Conservation (phyloP, 192 early-diverging fungal genomes). For the Backusella tuberculispora region DNA sequence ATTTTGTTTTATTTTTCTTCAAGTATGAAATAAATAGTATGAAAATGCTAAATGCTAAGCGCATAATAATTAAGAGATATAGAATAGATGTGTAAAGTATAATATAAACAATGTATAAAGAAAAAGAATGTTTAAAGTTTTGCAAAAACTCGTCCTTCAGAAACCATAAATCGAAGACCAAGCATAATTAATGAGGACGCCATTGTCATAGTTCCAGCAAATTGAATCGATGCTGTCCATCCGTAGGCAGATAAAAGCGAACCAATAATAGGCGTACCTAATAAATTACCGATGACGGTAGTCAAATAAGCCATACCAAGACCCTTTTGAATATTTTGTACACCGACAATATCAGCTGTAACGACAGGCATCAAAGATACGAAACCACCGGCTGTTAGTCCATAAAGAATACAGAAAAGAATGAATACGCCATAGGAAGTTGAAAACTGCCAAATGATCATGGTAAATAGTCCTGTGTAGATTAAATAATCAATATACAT, state of each 20-base stretch:
- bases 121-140: conserved; percentile 19
- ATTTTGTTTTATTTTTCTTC: not conserved
- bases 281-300: conserved; percentile 38
- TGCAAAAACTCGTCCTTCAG: conserved; percentile 33
- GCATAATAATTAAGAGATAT: conserved; percentile 6
- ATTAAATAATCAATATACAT: not conserved
- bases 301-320: conserved; percentile 50
- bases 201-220: conserved; percentile 37
- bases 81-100: not conserved
- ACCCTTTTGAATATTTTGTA: conserved; percentile 45
- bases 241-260: conserved; percentile 29
- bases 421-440: conserved; percentile 37
- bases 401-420: conserved; percentile 39
- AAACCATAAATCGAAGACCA: conserved; percentile 27
- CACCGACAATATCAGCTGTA: conserved; percentile 57
- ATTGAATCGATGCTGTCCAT: conserved; percentile 45
- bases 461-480: conserved; percentile 30
- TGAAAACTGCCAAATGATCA: conserved; percentile 54
- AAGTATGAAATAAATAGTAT: not conserved
- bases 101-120: not conserved
- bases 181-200: conserved; percentile 37
- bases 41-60: not conserved
- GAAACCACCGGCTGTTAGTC: conserved; percentile 37
- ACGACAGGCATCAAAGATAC: conserved; percentile 52
- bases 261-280: conserved; percentile 48